A percentile compares a stretch with the other conserved stretches of the same genome.
Conservation (phyloP, 2,329 filamentous ascomycete species). For the Alternaria sp. region DNA sequence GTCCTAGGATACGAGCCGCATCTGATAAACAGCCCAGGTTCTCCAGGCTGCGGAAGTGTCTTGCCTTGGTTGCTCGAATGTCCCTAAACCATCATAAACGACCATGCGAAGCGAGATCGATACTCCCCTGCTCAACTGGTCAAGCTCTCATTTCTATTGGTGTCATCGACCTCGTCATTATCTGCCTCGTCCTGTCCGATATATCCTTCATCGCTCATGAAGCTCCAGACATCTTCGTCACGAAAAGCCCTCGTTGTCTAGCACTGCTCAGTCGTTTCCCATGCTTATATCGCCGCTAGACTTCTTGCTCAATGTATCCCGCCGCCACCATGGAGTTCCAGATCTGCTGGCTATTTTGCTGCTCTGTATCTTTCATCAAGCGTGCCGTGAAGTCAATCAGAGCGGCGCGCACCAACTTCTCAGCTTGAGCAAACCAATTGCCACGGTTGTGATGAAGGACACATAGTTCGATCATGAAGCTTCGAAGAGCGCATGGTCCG, state of each 20-base stretch:
- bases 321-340: no score
- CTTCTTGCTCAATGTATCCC: no score
- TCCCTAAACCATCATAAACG: neutral
- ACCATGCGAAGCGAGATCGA: neutral
- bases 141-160: neutral
- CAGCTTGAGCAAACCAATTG: no score
- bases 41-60: fast-evolving
- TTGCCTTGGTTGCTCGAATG: neutral
- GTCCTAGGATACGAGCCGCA: neutral
- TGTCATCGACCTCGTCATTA: neutral
- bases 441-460: no score
- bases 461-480: no score
- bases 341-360: no score
- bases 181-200: neutral
- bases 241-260: neutral
- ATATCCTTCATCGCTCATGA: neutral
- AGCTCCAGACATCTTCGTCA: neutral
- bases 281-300: no score
- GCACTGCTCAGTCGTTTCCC: no score
- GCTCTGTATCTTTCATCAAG: no score
- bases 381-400: no score
- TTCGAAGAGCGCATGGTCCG: no score
- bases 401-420: no score
- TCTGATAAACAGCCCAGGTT: fast-evolving
- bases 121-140: neutral